Evolutionary conservation across 163 green algal species (phyloP).

Genomic region (Chlamydomonas reinhardtii): DNA sequence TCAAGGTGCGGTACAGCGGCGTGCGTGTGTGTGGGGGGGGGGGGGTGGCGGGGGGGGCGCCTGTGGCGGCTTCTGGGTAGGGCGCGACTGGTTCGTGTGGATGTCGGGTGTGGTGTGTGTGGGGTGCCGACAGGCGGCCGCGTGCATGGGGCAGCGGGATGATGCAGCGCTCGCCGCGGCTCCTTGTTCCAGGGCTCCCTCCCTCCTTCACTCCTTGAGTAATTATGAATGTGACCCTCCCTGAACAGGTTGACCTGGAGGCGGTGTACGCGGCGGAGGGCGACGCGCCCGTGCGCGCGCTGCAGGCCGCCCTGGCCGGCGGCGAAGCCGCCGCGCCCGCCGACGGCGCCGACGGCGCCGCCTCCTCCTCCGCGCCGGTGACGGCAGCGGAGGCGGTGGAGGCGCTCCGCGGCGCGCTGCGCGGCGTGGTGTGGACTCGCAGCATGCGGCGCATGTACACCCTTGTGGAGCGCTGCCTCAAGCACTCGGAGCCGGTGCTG

Average conservation of each 20-base stretch:
- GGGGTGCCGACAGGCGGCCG: neutral
- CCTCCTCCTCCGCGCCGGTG: no score
- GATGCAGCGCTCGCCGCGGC: no score
- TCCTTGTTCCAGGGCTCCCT: no score
- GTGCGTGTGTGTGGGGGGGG: neutral
- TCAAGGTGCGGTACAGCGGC: no score
- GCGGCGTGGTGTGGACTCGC: slow-evolving; percentile 94
- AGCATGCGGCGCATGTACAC: slow-evolving; percentile 95
- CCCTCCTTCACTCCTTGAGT: no score
- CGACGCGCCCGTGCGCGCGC: slow-evolving; percentile 63
- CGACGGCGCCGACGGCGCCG: neutral
- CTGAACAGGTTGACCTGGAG: slow-evolving; percentile 73
- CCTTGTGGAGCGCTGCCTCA: slow-evolving; percentile 79
- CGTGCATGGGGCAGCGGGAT: no score
- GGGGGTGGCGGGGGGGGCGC: no score
- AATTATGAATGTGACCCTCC: no score
- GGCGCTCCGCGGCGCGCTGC: slow-evolving; percentile 62
- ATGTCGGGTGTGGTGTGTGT: neutral
- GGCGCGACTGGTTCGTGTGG: no score
- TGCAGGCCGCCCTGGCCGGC: slow-evolving; percentile 61
- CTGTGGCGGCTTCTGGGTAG: neutral
- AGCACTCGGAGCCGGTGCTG: slow-evolving; percentile 87
- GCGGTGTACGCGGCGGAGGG: slow-evolving; percentile 75
- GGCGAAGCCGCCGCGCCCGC: neutral
- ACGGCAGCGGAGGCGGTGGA: slow-evolving; percentile 48